These are phyloP conservation scores for Henckelia pumila DNA, from an alignment of 257 asterid genomes.

Conservation along the genomic window DNA sequence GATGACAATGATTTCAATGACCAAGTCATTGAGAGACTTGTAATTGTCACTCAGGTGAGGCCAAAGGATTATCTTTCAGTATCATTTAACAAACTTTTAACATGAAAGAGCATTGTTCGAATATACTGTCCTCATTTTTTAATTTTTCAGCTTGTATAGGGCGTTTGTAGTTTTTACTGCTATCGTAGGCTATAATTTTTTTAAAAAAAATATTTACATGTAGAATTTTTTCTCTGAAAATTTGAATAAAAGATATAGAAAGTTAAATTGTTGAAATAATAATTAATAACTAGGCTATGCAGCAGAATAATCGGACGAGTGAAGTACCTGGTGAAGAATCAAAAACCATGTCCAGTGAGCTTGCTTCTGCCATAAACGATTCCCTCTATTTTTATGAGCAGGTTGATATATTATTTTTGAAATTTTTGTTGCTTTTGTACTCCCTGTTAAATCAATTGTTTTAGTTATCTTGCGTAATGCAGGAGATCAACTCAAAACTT, in stretches of 20 bases:
- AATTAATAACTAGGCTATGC: constrained; percentile 21
- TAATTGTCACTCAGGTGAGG: constrained; percentile 81
- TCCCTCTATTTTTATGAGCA: constrained; percentile 85
- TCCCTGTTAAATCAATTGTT: constrained; percentile 9
- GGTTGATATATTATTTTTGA: constrained; percentile 42
- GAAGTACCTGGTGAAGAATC: constrained; percentile 49
- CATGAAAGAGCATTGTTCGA: not conserved
- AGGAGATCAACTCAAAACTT: constrained; percentile 66
- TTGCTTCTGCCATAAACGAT: constrained; percentile 83
- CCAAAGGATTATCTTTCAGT: not conserved
- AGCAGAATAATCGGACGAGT: constrained; percentile 50
- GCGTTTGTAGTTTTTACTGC: not conserved
- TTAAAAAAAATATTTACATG: not conserved
- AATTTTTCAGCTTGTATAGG: not conserved
- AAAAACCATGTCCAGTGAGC: constrained; percentile 60
- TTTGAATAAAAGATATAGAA: not conserved
- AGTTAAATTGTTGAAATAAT: constrained; percentile 3
- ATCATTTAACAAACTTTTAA: not conserved
- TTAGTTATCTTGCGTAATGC: constrained; percentile 27
- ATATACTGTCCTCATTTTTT: not conserved
- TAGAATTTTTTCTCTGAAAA: not conserved
- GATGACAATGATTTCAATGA: constrained; percentile 60
- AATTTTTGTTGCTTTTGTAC: constrained; percentile 20
- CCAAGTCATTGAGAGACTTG: constrained; percentile 72
- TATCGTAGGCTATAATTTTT: not conserved